Base-by-base conservation (phyloP, 1,284 basidiomycete genomes). In the Entoloma clypeatum region DNA sequence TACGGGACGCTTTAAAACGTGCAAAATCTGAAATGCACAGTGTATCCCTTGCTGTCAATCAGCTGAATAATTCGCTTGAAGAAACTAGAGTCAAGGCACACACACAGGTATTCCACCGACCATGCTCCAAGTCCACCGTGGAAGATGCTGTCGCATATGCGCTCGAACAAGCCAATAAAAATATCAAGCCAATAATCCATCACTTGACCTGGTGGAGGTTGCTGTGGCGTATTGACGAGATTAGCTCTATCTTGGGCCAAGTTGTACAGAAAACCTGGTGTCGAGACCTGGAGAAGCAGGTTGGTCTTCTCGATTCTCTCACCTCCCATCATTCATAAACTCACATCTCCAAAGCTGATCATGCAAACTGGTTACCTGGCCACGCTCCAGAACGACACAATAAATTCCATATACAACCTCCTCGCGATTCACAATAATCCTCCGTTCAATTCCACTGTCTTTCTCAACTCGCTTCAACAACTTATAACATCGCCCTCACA, bases 171-270 rank as follows among this genome's bases (percentile, higher is more conserved):
- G 72, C 78, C 1, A 63, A 67, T 41, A 65, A 61, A 36, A 67
- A 72, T n/a, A 68, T 91, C 46, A 64, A 68, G 47, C 42, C 56
- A 2, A 66, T 79, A 1, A 68, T 90, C 58, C 64, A 71, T 36
- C 61, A 62, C 4, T 60, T 90, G 48, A 75, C 72, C 7, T 88
- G 83, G 78, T 81, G 81, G 73, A 75, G 69, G 46, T 71, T 84
- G 54, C 53, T 84, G 5, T 76, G 74, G 69, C 64, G 74, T 6
- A 77, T 86, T 1, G 90, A 92, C 56, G 88, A 90, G 46, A 73
- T 90, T 13, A 77, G 72, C 7, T 61, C 65, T 24, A 70, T 80
- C 21, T 61, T 92, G 7, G 67, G 63, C 1, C 52, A 67, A 9
- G 74, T 78, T 26, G 60, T 87, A 7, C 65, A 74, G 28, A 63